Evolutionary conservation across 768 basidiomycete genomes (phyloP).

Genomic region (Leccinum boreale): DNA sequence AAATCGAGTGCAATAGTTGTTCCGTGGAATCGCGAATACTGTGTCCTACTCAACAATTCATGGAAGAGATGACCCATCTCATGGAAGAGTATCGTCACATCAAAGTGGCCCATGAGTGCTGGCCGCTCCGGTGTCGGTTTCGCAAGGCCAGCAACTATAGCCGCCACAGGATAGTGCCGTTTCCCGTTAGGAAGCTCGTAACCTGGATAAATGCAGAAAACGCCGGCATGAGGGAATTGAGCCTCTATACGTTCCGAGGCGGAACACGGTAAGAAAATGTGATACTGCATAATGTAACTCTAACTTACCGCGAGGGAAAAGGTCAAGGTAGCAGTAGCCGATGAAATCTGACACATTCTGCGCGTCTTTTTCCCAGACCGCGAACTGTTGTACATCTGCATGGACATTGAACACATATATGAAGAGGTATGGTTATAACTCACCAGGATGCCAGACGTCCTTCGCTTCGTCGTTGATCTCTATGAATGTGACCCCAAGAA

Average conservation of each 20-base stretch:
- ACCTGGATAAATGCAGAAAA: conserved; percentile 74
- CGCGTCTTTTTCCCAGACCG: conserved; percentile 81
- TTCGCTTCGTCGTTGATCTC: conserved; percentile 51
- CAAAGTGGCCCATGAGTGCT: conserved; percentile 82
- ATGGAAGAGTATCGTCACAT: conserved; percentile 90
- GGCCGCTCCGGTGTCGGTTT: conserved; percentile 80
- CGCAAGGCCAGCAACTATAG: conserved; percentile 90
- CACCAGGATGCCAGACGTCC: conserved; percentile 81
- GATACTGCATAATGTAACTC: not conserved
- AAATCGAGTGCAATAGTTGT: conserved; percentile 79
- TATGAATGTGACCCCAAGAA: conserved; percentile 71
- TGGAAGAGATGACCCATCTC: conserved; percentile 83
- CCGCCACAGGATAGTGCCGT: conserved; percentile 68
- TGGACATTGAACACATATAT: not conserved
- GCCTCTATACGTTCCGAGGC: conserved; percentile 39
- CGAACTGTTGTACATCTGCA: conserved; percentile 76
- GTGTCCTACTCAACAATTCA: conserved; percentile 64
- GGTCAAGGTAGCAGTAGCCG: conserved; percentile 85
- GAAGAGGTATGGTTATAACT: not conserved
- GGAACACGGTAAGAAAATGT: not conserved
- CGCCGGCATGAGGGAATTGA: conserved; percentile 86
- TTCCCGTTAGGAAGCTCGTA: conserved; percentile 53
- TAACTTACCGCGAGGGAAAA: conserved; percentile 70
- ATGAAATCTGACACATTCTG: conserved; percentile 70
- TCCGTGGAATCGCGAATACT: conserved; percentile 78